Conservation (phyloP, 2,329 filamentous ascomycete species). For the Lachnellula cervina region DNA sequence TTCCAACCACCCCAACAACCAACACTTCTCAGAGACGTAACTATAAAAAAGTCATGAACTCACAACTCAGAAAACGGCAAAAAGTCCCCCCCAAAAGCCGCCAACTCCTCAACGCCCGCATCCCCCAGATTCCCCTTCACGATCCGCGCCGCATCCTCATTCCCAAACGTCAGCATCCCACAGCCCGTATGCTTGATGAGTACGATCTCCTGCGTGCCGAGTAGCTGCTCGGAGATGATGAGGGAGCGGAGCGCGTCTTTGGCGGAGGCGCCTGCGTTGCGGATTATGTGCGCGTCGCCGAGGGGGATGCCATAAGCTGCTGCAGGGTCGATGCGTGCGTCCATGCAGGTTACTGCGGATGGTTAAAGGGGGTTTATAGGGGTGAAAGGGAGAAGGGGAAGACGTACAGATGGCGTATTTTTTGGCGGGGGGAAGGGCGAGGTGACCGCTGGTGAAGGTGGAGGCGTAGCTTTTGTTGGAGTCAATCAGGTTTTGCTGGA, state of each 20-base stretch:
- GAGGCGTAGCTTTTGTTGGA: slow-evolving; percentile 54
- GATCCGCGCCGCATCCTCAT: slow-evolving; percentile 48
- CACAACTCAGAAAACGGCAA: slow-evolving; percentile 46
- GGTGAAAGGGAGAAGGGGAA: background rate
- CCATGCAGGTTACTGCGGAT: slow-evolving; percentile 69
- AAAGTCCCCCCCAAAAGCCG: slow-evolving; percentile 22
- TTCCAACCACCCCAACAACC: too few relatives aligned
- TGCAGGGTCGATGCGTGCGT: slow-evolving; percentile 66
- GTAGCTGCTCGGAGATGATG: slow-evolving; percentile 72
- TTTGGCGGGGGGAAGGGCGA: slow-evolving; percentile 65
- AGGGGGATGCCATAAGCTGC: slow-evolving; percentile 65
- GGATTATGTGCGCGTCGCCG: slow-evolving; percentile 74
- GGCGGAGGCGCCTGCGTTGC: slow-evolving; percentile 66
- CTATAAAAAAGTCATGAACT: too few relatives aligned
- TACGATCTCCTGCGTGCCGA: slow-evolving; percentile 71
- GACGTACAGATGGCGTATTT: slow-evolving; percentile 58
- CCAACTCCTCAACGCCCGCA: slow-evolving; percentile 38
- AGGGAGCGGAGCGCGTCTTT: slow-evolving; percentile 68
- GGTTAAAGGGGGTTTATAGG: slow-evolving; percentile 1
- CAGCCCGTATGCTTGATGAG: slow-evolving; percentile 51
- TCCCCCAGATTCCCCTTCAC: slow-evolving; percentile 54
- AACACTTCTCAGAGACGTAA: too few relatives aligned
- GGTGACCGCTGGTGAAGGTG: slow-evolving; percentile 59
- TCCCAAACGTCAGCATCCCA: slow-evolving; percentile 66
- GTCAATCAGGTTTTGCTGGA: slow-evolving; percentile 50